Evolutionary conservation across 2,329 filamentous ascomycete genomes (phyloP), one percentile per base, ranked within the genome.

Genomic region (Exophiala lecanii-corni): DNA sequence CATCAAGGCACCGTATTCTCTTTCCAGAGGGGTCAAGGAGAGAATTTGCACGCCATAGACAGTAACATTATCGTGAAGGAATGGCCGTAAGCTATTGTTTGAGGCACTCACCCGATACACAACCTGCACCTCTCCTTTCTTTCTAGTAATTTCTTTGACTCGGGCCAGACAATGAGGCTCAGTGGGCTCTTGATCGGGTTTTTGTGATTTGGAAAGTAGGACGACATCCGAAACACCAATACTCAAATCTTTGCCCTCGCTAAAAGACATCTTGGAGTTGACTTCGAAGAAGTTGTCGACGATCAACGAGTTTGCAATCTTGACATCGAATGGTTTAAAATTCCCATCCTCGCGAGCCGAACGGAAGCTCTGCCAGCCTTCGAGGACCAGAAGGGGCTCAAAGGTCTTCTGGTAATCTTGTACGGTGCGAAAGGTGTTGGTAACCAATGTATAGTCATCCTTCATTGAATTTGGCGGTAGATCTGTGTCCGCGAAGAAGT

Each of bases 281-380:
- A 97, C 81, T 67, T 98, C 92, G 49, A 96, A 76, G 58, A 94
- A 97, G 38, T 84, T 84, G 65, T 98, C 92, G 9, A 98, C 89
- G 35, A 82, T 92, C 59, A 92, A 82, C 49, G 92, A 84, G 57
- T 85, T 94, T 37, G 86, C 78, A 40, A 98, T 78, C 59, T 89
- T 94, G 63, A 97, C 81, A 47, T 89, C 87, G 58, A 95, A 94
- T 0, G 86, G 72, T 59, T 84, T 88, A 51, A 81, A 80, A 15
- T 78, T 85, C 36, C 82, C 79, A 63, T 98, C 92, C 58, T 96
- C 88, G 61, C 89, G 89, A 15, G 86, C 79, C 37, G 88, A 89
- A 38, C 94, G 82, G 61, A 98, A 92, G 3, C 86, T 86, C 60
- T 94, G 86, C 92, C 92, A 98, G 20, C 91, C 91, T 70, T 98